These are phyloP conservation scores for Trichophyton benhamiae DNA, from an alignment of 2,329 filamentous ascomycete genomes.

Conservation along the genomic window DNA sequence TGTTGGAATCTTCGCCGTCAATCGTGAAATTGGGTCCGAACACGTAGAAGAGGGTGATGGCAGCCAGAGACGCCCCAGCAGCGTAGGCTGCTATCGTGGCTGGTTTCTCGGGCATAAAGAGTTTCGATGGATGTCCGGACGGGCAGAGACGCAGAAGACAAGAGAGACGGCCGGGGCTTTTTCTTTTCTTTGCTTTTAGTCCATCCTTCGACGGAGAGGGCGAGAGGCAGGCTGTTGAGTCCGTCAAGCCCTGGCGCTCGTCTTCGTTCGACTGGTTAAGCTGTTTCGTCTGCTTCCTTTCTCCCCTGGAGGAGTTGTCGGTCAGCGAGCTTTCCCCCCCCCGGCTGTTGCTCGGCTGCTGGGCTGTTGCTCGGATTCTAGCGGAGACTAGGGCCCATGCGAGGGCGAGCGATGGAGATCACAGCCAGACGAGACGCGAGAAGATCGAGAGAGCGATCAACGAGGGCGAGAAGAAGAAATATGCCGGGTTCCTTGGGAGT, in stretches of 20 bases:
- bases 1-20: constrained; percentile 58
- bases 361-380: neutral
- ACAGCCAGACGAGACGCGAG: neutral
- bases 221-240: neutral
- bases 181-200: neutral
- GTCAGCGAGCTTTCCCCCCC: neutral
- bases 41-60: constrained; percentile 89
- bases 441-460: neutral
- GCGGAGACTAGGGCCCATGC: neutral
- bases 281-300: neutral
- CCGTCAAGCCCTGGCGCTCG: neutral
- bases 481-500: neutral
- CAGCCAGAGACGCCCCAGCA: constrained; percentile 86
- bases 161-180: neutral
- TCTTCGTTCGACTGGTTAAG: neutral
- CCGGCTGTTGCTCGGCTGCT: neutral
- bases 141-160: neutral
- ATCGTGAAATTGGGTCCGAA: constrained; percentile 96
- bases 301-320: neutral
- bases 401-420: neutral
- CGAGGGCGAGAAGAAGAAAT: neutral
- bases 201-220: neutral
- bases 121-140: neutral
- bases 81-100: constrained; percentile 83
- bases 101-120: constrained; percentile 60